Base-by-base conservation (phyloP, 2,329 filamentous ascomycete genomes). In the Xylariaceae sp. region DNA sequence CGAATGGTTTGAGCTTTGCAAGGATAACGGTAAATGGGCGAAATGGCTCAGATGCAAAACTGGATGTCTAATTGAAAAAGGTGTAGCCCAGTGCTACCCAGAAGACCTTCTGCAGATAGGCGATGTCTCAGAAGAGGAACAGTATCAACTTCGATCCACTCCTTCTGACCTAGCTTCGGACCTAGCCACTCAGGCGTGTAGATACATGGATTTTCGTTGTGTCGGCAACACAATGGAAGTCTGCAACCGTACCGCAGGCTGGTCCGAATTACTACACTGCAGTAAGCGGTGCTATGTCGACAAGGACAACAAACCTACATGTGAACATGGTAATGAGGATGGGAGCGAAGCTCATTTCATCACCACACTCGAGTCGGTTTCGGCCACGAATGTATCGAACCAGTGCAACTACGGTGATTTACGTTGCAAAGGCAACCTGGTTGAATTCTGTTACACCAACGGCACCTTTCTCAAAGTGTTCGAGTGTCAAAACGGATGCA, bases 371-470 rank as follows among this genome's bases (percentile, higher is more conserved):
- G 14, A 16, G 6, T 16, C 14, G 32, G 5, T 3, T 10, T 3
- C 32, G 3, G 32, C 6, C 32, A 3, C 32, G 6, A 14, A 12
- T 12, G 7, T n/a, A n/a, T n/a, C n/a, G n/a, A n/a, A 14, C 32
- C 3, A 37, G 5, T 26, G 12, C 51, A 52, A n/a, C 1, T 40
- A 1, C 10, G 56, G 56, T 20, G 20, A 23, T 2, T 10, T 44
- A 6, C 52, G 48, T 10, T 58, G 56, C 20, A 16, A 40, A 2
- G 48, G 40, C 20, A 21, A 45, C 23, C 45, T 3, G 16, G 44
- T 57, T 18, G 51, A 48, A 29, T 18, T 51, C 12, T 57, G 55
- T 21, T 14, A 45, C 16, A 1, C 16, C 16, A 16, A 37, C 9
- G 32, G 32, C 32, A 12, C 9, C 9, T 37, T 37, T 16, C 7